Base-by-base conservation (phyloP, 805 yeast genomes). In the Cyberlindnera samutprakarnensis region DNA sequence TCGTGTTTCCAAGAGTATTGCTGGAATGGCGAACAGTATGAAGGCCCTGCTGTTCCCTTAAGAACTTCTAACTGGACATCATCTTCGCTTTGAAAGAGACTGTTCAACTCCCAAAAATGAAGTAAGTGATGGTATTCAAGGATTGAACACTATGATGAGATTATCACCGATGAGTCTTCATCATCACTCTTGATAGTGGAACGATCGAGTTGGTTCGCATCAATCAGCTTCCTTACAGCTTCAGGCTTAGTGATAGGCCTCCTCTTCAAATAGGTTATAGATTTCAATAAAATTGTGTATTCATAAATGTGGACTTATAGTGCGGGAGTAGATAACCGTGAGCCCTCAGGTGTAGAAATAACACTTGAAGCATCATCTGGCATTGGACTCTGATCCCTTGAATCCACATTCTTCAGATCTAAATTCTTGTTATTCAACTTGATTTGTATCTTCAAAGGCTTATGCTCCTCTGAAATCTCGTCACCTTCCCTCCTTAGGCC, bases 1-100 rank as follows among this genome's bases (percentile, higher is more conserved):
- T 38, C 60, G 33, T 86, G 96, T 54, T 83, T 86, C 54, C 57
- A 62, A 23, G 63, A 61, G 6, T 84, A 84, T 56, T 86, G 96
- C 57, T 86, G 88, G 88, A 64, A 70, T 41, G 88, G 87, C 24
- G 25, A 18, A 14, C 31, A 28, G 21, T 21, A 4, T 23, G 22
- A 19, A 7, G 10, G 10, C 7, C 10, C n/a, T 8, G 31, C 11
- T 18, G 29, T 18, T 12, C 11, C 16, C n/a, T n/a, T n/a, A n/a
- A n/a, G n/a, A n/a, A n/a, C n/a, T n/a, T n/a, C n/a, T n/a, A n/a
- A n/a, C n/a, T n/a, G n/a, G n/a, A 14, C 21, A 16, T 4, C 10
- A 8, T 9, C 25, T 25, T 11, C 16, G 20, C 20, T 28, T 25
- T 18, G 13, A 7, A 4, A 28, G 22, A 20, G 9, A 3, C 24